A percentile compares a stretch with the other conserved stretches of the same genome.
Evolutionary conservation across 345 rosid species (phyloP).

Genomic region (Syzygium oleosum): DNA sequence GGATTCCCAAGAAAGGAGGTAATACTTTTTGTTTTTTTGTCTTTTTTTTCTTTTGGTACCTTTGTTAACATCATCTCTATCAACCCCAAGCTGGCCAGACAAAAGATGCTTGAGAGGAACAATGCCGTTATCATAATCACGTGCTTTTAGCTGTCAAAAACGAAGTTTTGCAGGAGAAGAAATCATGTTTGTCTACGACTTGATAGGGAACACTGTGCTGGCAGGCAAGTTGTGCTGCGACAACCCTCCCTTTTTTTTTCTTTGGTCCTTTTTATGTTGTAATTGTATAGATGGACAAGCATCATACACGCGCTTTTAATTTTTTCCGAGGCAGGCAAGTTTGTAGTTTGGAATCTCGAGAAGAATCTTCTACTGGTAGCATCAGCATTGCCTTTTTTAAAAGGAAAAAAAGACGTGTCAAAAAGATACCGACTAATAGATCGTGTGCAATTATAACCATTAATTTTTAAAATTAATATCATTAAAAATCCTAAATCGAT

Average conservation of each 20-base stretch:
- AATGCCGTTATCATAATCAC: background rate
- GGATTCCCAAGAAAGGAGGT: background rate
- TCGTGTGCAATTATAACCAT: background rate
- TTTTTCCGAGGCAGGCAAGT: background rate
- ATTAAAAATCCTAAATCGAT: no score
- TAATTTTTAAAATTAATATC: no score
- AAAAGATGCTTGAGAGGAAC: background rate
- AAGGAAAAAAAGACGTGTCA: background rate
- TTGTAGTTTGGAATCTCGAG: background rate
- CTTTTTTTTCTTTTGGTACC: background rate
- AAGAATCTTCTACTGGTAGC: background rate
- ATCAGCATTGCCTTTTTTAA: background rate
- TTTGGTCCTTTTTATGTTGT: no score
- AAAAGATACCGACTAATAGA: background rate
- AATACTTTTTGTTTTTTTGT: background rate
- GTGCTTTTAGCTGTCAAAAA: background rate
- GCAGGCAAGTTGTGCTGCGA: background rate
- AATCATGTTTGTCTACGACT: background rate
- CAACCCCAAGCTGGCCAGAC: background rate
- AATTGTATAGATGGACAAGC: background rate
- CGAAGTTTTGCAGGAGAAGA: background rate
- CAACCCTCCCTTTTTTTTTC: no score
- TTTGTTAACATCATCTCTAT: background rate
- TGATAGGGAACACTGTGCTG: background rate
- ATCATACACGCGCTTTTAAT: background rate